Evolutionary conservation across 1,284 basidiomycete species (phyloP), one percentile per base, ranked within the genome.

Genomic region (Grifola frondosa): DNA sequence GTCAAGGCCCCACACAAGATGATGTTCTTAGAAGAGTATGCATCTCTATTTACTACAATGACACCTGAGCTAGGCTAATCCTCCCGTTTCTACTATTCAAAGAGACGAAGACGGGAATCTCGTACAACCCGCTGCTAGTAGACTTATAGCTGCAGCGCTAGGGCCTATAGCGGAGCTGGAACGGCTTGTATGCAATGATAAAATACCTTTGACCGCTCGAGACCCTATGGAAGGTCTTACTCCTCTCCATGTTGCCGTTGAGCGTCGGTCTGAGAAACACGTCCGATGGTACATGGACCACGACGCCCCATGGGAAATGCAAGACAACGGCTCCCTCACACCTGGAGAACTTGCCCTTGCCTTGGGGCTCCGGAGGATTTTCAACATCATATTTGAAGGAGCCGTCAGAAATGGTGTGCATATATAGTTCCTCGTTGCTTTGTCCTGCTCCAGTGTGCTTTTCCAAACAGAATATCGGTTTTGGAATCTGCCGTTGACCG

Each of bases 231-330:
- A 13, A 12, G 30, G 31, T 6, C 23, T 15, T 23, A 23, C 40
- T 24, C 8, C 40, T 6, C n/a, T 42, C 10, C 40, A 42, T 22
- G n/a, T 34, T 16, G 40, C 40, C 31, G 40, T 31, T 6, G 23
- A 35, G 16, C 8, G 13, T 6, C 30, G 40, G 7, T 19, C 13
- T 6, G 30, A 33, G 31, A 15, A 25, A 15, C 22, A 33, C 30
- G 31, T 35, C 16, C 13, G n/a, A 15, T 33, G 42, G 34, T 13
- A 37, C 6, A 26, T 44, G 20, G 42, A 37, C 16, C 29, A 31
- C 22, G 42, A 36, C n/a, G 36, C 35, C n/a, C 16, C 13, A 19
- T 44, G 34, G 35, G 32, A 44, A 20, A 11, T 11, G 7, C 20
- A 12, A 6, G 22, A 32, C 19, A 28, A 42, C 9, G 9, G 10